Conservation (phyloP, 139 green algal species). For the Spirogloea muscicola region DNA sequence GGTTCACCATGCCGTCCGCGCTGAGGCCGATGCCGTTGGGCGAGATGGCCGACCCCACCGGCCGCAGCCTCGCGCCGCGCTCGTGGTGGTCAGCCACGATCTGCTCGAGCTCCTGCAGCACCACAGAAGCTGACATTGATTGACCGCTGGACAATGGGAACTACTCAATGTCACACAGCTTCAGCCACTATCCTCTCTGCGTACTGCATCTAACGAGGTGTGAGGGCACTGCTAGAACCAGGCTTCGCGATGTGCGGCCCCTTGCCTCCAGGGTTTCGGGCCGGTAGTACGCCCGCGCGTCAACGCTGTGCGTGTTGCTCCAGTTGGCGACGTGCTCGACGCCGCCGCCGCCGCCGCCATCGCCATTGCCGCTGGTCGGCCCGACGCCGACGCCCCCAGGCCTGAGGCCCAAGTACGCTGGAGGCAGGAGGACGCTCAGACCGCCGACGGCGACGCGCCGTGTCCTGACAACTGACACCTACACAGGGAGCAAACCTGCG, state of each 20-base stretch:
- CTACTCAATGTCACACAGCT: too few species aligned
- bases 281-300: conserved; percentile 62
- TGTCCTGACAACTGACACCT: too few species aligned
- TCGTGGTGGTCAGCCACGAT: conserved; percentile 64
- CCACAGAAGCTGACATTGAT: background rate
- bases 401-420: too few species aligned
- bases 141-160: background rate
- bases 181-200: too few species aligned
- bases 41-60: conserved; percentile 75
- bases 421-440: too few species aligned
- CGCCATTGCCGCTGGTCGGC: too few species aligned
- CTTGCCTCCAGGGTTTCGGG: conserved; percentile 67
- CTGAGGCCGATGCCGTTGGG: conserved; percentile 87
- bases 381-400: too few species aligned
- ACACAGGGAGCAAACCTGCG: too few species aligned
- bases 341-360: too few species aligned
- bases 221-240: background rate
- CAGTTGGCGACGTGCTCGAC: conserved; percentile 82
- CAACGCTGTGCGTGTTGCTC: conserved; percentile 81
- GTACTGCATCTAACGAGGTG: background rate
- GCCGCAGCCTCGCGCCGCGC: conserved; percentile 61
- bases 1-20: conserved; percentile 80
- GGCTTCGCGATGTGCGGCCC: background rate
- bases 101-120: conserved; percentile 68
- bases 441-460: too few species aligned